Evolutionary conservation across 2,329 filamentous ascomycete genomes (phyloP), one percentile per base, ranked within the genome.

Genomic region (Aspergillus jensenii): DNA sequence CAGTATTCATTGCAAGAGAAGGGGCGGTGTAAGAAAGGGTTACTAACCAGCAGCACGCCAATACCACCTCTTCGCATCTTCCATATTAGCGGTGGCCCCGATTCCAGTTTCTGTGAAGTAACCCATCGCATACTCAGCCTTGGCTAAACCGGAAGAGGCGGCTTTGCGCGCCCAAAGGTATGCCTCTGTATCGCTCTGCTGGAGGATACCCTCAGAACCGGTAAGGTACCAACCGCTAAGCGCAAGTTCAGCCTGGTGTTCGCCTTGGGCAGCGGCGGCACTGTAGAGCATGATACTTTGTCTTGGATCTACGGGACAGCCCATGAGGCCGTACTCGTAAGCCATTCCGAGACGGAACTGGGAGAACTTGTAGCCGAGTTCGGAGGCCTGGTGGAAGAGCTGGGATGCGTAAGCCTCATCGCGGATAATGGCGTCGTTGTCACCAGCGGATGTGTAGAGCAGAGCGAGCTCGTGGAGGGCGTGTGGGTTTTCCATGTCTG

Each of bases 21-120:
- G 3, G 9, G 12, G 17, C 21, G 8, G 11, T 40, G 11, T 21
- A 17, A 21, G 17, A 17, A 12, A 37, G 12, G 37, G 52, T 14
- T 11, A 58, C 91, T 86, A 82, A 97, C 93, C 90, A 72, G 95
- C 95, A 76, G 95, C 93, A 74, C 93, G 84, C 84, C 93, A 97
- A 78, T 99, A 99, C 95, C 95, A 99, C 67, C 92, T 86, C 82
- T 96, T 97, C 21, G 93, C 95, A 77, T 98, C 95, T 68, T 99
- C 95, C 67, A 97, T 69, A 72, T 93, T 96, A 8, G 90, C 87
- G 15, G 88, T 82, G 63, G 91, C 87, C 31, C 95, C 95, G 66
- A 99, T 98, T 12, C 95, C 95, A 49, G 95, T 88, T 76, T 99
- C 95, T 0, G 91, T 96, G 71, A 96, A 97, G 76, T 98, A 97